phyloP scores from a whole-genome alignment of 768 basidiomycete species.

The Lentinula guzmanii region DNA sequence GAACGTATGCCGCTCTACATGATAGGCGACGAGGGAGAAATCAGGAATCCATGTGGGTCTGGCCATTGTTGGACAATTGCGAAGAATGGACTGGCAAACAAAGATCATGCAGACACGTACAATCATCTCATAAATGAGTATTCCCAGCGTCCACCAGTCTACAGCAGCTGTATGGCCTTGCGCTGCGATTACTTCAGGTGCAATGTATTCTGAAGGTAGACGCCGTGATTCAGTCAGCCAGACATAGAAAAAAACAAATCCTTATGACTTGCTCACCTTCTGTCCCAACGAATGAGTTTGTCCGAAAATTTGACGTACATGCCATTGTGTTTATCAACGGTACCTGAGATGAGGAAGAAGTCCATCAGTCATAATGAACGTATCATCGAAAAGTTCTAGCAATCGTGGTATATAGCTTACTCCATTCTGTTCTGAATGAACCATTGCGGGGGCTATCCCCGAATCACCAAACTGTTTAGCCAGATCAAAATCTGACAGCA shows the following conservation, averaged over 20 bases:
- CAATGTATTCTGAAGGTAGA: conserved; percentile 81
- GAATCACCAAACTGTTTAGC: conserved; percentile 91
- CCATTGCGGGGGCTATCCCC: conserved; percentile 80
- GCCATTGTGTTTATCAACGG: conserved; percentile 96
- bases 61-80: not conserved
- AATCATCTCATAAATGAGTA: conserved; percentile 98
- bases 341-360: conserved; percentile 38
- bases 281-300: conserved; percentile 98
- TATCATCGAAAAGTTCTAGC: conserved; percentile 2
- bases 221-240: conserved; percentile 19
- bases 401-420: conserved; percentile 39
- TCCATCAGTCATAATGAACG: not conserved
- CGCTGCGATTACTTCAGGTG: conserved; percentile 96
- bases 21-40: conserved; percentile 10
- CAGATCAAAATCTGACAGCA: conserved; percentile 98
- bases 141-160: conserved; percentile 99
- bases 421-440: conserved; percentile 86
- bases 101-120: conserved; percentile 46
- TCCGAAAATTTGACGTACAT: conserved; percentile 96
- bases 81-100: not conserved
- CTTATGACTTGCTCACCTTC: conserved; percentile 56
- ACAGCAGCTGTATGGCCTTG: conserved; percentile 97
- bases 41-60: conserved; percentile 18
- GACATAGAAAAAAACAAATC: conserved; percentile 7
- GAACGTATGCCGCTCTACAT: not conserved